Evolutionary conservation across 257 asterid genomes (phyloP).

Genomic region (Penstemon davidsonii): DNA sequence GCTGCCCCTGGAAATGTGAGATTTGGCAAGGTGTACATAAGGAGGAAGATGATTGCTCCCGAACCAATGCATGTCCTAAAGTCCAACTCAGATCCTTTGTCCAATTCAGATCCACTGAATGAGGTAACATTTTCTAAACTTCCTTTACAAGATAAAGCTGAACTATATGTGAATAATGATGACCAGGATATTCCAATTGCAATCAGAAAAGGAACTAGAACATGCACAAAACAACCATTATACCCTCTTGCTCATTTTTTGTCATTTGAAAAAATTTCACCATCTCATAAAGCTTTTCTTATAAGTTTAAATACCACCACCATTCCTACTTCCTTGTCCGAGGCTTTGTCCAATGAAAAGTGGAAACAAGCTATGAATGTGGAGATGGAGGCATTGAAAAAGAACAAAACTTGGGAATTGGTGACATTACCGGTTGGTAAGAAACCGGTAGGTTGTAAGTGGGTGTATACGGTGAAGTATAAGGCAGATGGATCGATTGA

Average conservation of each 20-base stretch:
- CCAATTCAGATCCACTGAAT: background rate
- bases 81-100: background rate
- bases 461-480: background rate
- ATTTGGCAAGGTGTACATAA: background rate
- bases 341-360: background rate
- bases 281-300: background rate
- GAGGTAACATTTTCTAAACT: background rate
- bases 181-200: slow-evolving; percentile 4
- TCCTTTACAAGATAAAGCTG: background rate
- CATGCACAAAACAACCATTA: background rate
- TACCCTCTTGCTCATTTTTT: background rate
- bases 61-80: background rate
- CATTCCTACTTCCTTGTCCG: background rate
- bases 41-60: background rate
- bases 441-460: background rate
- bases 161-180: background rate
- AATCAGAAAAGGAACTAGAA: slow-evolving; percentile 7
- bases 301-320: background rate
- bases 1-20: background rate
- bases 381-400: background rate
- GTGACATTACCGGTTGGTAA: background rate
- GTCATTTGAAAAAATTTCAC: background rate
- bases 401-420: background rate
- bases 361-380: slow-evolving; percentile 1
- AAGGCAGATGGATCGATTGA: background rate